Evolutionary conservation across 495 filamentous ascomycete species (phyloP).

Genomic region (Halenospora varia): DNA sequence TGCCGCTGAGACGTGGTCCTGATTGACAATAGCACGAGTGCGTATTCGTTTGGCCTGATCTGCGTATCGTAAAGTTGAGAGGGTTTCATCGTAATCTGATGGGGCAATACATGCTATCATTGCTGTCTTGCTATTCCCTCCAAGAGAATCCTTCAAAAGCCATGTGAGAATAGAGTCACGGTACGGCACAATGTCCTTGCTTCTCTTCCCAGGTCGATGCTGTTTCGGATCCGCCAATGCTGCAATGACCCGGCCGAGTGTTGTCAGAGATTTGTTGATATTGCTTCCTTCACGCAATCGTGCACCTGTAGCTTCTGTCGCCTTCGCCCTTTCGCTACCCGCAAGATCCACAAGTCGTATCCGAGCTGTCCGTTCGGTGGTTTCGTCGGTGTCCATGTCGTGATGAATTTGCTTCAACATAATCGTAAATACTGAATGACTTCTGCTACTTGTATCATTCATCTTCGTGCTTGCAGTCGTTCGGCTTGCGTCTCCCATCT

Average conservation of each 20-base stretch:
- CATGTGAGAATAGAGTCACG: slow-evolving; percentile 97
- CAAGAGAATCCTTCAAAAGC: slow-evolving; percentile 91
- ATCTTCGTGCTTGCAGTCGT: slow-evolving; percentile 98
- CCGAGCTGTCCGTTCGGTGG: slow-evolving; percentile 86
- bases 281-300: slow-evolving; percentile 92
- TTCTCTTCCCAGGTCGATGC: slow-evolving; percentile 44
- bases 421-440: slow-evolving; percentile 96
- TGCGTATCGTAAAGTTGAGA: slow-evolving; percentile 92
- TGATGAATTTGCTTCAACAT: slow-evolving; percentile 96
- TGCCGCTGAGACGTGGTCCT: slow-evolving; percentile 80
- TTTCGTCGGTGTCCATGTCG: slow-evolving; percentile 90
- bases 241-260: slow-evolving; percentile 93
- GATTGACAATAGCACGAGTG: slow-evolving; percentile 93
- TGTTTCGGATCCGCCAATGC: slow-evolving; percentile 82
- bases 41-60: slow-evolving; percentile 98
- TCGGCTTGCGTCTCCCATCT: slow-evolving; percentile 78
- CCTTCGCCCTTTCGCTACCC: slow-evolving; percentile 90
- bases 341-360: slow-evolving; percentile 96
- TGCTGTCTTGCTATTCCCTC: slow-evolving; percentile 94
- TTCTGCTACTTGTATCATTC: slow-evolving; percentile 95
- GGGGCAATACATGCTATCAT: slow-evolving; percentile 99
- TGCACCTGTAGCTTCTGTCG: slow-evolving; percentile 89
- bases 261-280: slow-evolving; percentile 98
- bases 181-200: slow-evolving; percentile 80
- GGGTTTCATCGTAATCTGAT: slow-evolving; percentile 93